Base-by-base conservation (phyloP, 495 filamentous ascomycete species). In the Parachaetomium inaequale region DNA sequence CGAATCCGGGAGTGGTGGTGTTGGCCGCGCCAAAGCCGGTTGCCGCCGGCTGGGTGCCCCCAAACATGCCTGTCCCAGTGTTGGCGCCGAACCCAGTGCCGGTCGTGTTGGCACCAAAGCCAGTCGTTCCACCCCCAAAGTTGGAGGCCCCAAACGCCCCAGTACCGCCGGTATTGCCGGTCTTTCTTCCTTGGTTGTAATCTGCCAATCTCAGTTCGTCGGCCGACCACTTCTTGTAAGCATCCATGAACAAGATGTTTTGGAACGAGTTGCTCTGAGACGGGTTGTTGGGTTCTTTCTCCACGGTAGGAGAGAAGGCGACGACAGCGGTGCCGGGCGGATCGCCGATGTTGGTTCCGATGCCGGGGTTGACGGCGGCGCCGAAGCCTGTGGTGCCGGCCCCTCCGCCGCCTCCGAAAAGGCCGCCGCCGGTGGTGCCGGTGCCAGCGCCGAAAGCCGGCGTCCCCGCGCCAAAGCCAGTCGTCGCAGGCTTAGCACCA, bases 191-290 rank as follows among this genome's bases (percentile, higher is more conserved):
- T 78, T 90, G 87, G 57, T 86, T 84, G 75, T 98, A 98, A 76
- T 98, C 94, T 36, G 84, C 90, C 58, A 96, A 73, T 69, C 94
- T 85, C 49, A 98, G 75, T 74, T 98, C 94, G 72, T 98, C 94
- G 38, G 90, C 85, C 5, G 91, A 96, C 74, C 85, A 96, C 63
- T 92, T 92, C 71, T 84, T 85, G 76, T 96, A 98, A 0, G 91
- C 85, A 50, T 86, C 86, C 81, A 89, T 88, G 66, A 96, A 95
- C 15, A 85, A 84, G 63, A 98, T 88, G 66, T 87, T 96, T 72
- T 98, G 93, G 70, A 86, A 98, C 26, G 88, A 82, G 69, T 88
- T 90, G 55, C 79, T 87, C 46, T 80, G 77, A 34, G 70, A 38
- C 0, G 67, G 82, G 6, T 77, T 77, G 54, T 76, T 78, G 17